Base-by-base conservation (phyloP, 129 eudicot species). In the Ambrosia artemisiifolia region DNA sequence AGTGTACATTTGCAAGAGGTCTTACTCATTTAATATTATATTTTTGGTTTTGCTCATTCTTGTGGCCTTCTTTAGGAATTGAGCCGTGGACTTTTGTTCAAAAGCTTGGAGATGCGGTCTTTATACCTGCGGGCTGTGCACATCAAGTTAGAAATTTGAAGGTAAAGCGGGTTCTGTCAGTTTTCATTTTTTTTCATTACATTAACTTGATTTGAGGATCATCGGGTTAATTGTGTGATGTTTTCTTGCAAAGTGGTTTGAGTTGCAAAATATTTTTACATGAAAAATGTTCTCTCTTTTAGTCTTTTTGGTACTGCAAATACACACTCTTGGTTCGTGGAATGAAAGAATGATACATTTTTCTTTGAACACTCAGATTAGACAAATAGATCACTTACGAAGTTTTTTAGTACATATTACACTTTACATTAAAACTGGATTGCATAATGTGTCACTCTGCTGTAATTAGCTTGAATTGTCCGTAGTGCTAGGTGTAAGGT, bases 81-180 rank as follows among this genome's bases (percentile, higher is more conserved):
- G 84, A 81, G 64, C 82, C 89, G 19, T 85, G 89, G 89, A 85
- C 82, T n/a, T 85, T 85, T 68, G 79, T 82, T 2, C 86, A 85
- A 73, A 76, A 73, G 62, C 75, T 85, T 67, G 86, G 90, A 14
- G 90, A 85, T 66, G 86, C 86, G 18, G 90, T 85, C 46, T 72
- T 82, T 40, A 78, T 85, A 61, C 89, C 89, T 55, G 90, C 86
- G 57, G 90, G 86, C 13, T 85, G 86, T 20, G 75, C 86, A 4
- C 82, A 85, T 59, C 90, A 85, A 82, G 84, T 85, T 49, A 72
- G 86, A 79, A 78, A 85, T 76, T 13, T 82, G 19, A 75, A 82
- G 82, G 90, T 82, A 70, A 18, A 20, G 19, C 10, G 7, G 56
- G 55, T 49, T 13, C 43, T 64, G 48, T 51, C 3, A 11, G 11